Conservation (phyloP, 495 filamentous ascomycete genomes). For the Letharia lupina region DNA sequence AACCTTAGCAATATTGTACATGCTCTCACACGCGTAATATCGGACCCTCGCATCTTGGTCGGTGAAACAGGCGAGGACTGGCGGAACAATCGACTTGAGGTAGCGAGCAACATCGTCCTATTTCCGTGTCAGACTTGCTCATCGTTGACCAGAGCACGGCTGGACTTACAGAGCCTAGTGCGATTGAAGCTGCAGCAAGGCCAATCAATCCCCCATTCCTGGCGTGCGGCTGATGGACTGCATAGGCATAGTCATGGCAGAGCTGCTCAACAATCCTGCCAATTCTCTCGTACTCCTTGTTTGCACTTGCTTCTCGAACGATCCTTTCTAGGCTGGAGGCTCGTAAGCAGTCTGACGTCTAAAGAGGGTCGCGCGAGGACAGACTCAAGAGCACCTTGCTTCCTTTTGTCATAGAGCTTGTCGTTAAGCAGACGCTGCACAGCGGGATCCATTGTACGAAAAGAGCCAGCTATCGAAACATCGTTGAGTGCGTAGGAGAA, state of each 20-base stretch:
- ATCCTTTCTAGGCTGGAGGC: constrained; percentile 69
- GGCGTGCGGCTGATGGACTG: constrained; percentile 94
- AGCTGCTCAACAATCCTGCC: constrained; percentile 86
- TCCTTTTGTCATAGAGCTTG: constrained; percentile 96
- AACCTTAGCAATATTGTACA: constrained; percentile 99
- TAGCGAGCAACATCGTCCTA: constrained; percentile 85
- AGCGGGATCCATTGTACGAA: constrained; percentile 68
- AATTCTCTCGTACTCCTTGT: constrained; percentile 68
- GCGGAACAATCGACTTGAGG: constrained; percentile 85
- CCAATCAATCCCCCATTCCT: constrained; percentile 95
- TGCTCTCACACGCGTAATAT: constrained; percentile 99
- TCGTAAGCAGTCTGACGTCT: constrained; percentile 15
- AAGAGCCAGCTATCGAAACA: constrained; percentile 11
- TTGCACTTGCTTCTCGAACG: constrained; percentile 74
- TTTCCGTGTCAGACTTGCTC: constrained; percentile 24
- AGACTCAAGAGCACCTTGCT: constrained; percentile 93
- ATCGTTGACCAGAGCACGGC: background rate
- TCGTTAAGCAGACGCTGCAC: constrained; percentile 90
- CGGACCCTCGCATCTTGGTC: constrained; percentile 97
- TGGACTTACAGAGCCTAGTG: constrained; percentile 73
- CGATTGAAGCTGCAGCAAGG: constrained; percentile 91
- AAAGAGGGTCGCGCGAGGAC: constrained; percentile 28
- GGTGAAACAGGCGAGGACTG: constrained; percentile 95
- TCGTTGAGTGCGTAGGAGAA: background rate
- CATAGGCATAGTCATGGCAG: constrained; percentile 96